phyloP scores from a whole-genome alignment of 352 stramenopile species.

The Globisporangium parvum region DNA sequence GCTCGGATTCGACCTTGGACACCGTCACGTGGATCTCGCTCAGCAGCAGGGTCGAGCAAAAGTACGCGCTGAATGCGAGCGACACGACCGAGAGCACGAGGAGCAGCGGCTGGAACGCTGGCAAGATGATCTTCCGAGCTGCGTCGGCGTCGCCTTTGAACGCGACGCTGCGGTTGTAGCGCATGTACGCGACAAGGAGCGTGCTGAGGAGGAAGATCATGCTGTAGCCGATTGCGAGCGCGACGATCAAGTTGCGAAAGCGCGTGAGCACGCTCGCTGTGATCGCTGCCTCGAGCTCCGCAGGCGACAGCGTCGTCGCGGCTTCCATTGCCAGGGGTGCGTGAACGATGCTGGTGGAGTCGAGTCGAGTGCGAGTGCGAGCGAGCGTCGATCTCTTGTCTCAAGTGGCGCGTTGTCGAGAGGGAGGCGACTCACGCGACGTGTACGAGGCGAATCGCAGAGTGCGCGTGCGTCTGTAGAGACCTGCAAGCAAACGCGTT shows the following conservation, averaged over 20 bases:
- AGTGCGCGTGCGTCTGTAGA: too few species aligned
- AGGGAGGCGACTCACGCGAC: too few species aligned
- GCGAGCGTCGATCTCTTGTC: neutral
- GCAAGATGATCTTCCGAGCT: constrained; percentile 57
- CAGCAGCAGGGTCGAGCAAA: constrained; percentile 17
- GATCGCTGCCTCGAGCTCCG: neutral
- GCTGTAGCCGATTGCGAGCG: constrained; percentile 34
- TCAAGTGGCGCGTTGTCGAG: too few species aligned
- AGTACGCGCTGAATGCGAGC: constrained; percentile 24
- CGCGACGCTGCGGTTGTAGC: constrained; percentile 37
- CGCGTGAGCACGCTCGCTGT: constrained; percentile 2
- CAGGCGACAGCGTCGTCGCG: neutral
- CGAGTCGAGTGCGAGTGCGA: neutral
- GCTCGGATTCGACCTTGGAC: constrained; percentile 22
- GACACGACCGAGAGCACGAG: constrained; percentile 36
- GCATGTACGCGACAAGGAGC: constrained; percentile 47
- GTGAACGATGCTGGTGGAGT: neutral
- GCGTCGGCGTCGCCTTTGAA: constrained; percentile 43
- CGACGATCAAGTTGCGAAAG: constrained; percentile 25
- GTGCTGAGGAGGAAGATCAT: constrained; percentile 36
- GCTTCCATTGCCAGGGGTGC: neutral
- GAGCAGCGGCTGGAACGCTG: constrained; percentile 64
- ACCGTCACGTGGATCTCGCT: constrained; percentile 6
- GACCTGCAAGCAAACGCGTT: too few species aligned
- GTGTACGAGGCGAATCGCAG: too few species aligned